These are phyloP conservation scores for Alopecurus myosuroides DNA, from an alignment of 176 grass and related monocot species.

Conservation along the genomic window DNA sequence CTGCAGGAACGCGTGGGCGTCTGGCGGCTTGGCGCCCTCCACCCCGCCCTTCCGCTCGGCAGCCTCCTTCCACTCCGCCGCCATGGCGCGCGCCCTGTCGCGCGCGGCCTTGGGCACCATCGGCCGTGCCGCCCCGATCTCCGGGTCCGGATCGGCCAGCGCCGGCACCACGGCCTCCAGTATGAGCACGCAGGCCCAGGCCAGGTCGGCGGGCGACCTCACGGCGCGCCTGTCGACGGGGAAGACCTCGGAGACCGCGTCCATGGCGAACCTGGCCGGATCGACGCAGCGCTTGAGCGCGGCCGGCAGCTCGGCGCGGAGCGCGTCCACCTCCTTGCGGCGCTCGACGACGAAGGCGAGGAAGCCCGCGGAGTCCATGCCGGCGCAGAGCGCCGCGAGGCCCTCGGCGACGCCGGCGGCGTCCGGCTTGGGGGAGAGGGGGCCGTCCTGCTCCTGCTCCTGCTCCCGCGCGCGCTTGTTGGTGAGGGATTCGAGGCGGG, in stretches of 20 bases:
- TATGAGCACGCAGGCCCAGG: constrained; percentile 76
- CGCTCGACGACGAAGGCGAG: constrained; percentile 57
- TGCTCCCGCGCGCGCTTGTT: too few relatives aligned
- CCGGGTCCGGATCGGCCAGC: constrained; percentile 60
- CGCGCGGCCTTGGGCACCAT: constrained; percentile 45
- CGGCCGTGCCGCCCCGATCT: constrained; percentile 44
- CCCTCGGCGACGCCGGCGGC: constrained; percentile 15
- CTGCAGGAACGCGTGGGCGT: constrained; percentile 76
- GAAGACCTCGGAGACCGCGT: constrained; percentile 59
- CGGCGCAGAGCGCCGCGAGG: constrained; percentile 43
- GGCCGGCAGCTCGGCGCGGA: constrained; percentile 44
- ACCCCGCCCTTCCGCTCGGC: constrained; percentile 56
- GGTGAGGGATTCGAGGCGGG: constrained; percentile 36
- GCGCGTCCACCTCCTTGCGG: constrained; percentile 69
- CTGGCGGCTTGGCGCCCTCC: constrained; percentile 60
- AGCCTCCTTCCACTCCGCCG: constrained; percentile 59
- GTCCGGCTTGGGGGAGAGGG: neutral
- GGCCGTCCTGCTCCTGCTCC: too few relatives aligned
- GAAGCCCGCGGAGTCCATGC: constrained; percentile 58
- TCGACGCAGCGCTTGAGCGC: constrained; percentile 70
- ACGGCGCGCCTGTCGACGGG: constrained; percentile 55
- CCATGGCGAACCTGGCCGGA: constrained; percentile 63
- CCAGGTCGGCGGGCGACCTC: constrained; percentile 54
- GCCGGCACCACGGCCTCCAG: constrained; percentile 64
- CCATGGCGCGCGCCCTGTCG: constrained; percentile 61